These are phyloP conservation scores for Hypoxylon subgilvum DNA, from an alignment of 495 filamentous ascomycete genomes.

Conservation along the genomic window DNA sequence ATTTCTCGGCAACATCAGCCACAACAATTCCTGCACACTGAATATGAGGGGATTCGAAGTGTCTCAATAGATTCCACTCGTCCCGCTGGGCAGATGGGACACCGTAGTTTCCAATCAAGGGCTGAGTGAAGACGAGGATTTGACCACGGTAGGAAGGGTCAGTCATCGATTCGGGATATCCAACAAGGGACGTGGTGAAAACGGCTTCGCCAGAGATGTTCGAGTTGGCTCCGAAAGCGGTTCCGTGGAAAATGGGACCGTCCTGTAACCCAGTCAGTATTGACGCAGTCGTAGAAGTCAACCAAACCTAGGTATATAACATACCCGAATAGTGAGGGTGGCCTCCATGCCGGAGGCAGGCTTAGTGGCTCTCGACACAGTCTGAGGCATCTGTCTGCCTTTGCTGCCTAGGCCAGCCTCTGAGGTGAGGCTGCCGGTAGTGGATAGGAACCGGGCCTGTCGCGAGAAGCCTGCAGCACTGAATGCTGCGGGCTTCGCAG, in stretches of 20 bases:
- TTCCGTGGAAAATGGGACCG: conserved; percentile 91
- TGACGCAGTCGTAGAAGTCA: background rate
- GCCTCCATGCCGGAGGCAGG: conserved; percentile 72
- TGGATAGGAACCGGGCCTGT: conserved; percentile 60
- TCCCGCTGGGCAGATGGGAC: conserved; percentile 81
- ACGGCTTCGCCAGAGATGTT: conserved; percentile 95
- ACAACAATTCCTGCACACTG: conserved; percentile 96
- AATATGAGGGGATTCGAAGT: conserved; percentile 96
- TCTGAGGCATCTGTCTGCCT: conserved; percentile 61
- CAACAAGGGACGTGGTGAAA: conserved; percentile 91
- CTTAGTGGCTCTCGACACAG: conserved; percentile 56
- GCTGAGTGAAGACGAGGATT: conserved; percentile 97
- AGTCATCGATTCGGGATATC: conserved; percentile 97
- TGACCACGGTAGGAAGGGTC: conserved; percentile 99
- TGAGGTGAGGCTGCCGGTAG: conserved; percentile 50
- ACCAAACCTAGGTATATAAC: conserved; percentile 24
- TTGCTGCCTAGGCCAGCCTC: conserved; percentile 64
- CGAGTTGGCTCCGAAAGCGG: conserved; percentile 87
- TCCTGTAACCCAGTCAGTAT: conserved; percentile 54
- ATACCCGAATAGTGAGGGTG: conserved; percentile 90
- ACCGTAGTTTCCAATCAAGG: conserved; percentile 98
- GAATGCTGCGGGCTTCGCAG: conserved; percentile 53
- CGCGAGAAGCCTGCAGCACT: conserved; percentile 42
- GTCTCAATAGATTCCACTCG: conserved; percentile 78
- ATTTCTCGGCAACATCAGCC: conserved; percentile 87